Evolutionary conservation across 441 rosid genomes (phyloP), one percentile per base, ranked within the genome.

Genomic region (Populus tomentosa): DNA sequence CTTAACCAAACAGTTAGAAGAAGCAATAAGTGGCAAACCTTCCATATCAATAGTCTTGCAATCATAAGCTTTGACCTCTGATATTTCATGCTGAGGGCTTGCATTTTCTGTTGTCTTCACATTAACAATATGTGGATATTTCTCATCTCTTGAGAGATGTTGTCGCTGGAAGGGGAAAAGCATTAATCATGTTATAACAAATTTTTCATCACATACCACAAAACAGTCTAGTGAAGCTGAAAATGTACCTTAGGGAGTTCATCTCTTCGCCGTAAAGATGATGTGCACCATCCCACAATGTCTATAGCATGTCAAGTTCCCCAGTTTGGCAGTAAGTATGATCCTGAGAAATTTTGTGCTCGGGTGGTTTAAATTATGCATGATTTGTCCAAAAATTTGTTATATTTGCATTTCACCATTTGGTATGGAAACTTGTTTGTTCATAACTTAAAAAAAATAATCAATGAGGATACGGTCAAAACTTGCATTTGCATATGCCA

Each of bases 231-330:
- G 35, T 76, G 75, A 72, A 18, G 59, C 66, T 46, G 18, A 30
- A 71, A 23, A 36, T 67, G 63, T 83, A 92, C 98, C 96, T 89
- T 88, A 74, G 98, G 99, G 77, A 95, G 97, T 85, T 93, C 90
- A 67, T 67, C 77, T 68, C 42, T 79, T 65, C 68, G 91, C 63
- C 97, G 78, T 20, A 95, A 80, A 62, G 98, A 95, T 24, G 98
- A 89, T 77, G 99, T 92, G 77, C 99, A 88, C 99, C 99, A 93
- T 61, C 99, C 99, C 6, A 93, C 99, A 68, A 95, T 81, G 76
- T 86, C 98, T 95, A 77, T 74, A 77, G 36, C 14, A 80, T 71
- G 80, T 88, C 77, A 86, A 91, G 94, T 86, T 79, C 72, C 73
- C 69, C 76, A 59, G 18, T 74, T 20, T 14, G 69, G 73, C 38